Evolutionary conservation across 208 protist genomes (phyloP), one percentile per base, ranked within the genome.

Genomic region (Crithidia thermophila): DNA sequence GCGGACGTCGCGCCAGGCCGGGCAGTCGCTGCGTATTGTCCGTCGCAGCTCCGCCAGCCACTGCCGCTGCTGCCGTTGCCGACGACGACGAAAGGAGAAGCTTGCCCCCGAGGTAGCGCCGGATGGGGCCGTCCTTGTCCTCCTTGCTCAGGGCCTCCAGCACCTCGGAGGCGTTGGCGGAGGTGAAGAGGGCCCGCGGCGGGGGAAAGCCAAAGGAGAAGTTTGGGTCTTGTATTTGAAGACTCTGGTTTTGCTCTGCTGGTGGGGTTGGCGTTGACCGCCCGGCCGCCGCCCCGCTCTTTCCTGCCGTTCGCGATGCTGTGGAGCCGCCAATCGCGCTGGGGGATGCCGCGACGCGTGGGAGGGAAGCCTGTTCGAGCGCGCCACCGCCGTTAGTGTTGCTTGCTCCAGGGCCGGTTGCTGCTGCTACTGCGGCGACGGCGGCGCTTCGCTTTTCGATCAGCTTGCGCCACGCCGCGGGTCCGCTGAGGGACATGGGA

Each of bases 381-480:
- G n/a, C n/a, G n/a, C n/a, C n/a, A n/a, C n/a, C n/a, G n/a, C n/a
- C n/a, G n/a, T n/a, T n/a, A n/a, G n/a, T n/a, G n/a, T n/a, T n/a
- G n/a, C n/a, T n/a, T n/a, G n/a, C n/a, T n/a, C n/a, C n/a, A n/a
- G n/a, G n/a, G n/a, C n/a, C n/a, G n/a, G 31, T 31, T 34, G 51
- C 7, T 56, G 59, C 42, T 11, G 49, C 34, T 4, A 37, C 37
- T 30, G 58, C 39, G 16, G 4, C n/a, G 3, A 52, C 52, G 1
- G 40, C 30, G 11, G 59, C 53, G 8, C 27, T 58, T 11, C 37
- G 30, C 46, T 59, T 49, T n/a, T 59, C 37, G 39, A 69, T 75
- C 20, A 65, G 37, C 25, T 56, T 46, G 7, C 69, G 69, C 60
- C 69, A 75, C 61, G 69, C 69, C 21, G 34, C 45, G 6, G 61